These are phyloP conservation scores for Anisodus acutangulus DNA, from an alignment of 257 asterid genomes.

Conservation along the genomic window DNA sequence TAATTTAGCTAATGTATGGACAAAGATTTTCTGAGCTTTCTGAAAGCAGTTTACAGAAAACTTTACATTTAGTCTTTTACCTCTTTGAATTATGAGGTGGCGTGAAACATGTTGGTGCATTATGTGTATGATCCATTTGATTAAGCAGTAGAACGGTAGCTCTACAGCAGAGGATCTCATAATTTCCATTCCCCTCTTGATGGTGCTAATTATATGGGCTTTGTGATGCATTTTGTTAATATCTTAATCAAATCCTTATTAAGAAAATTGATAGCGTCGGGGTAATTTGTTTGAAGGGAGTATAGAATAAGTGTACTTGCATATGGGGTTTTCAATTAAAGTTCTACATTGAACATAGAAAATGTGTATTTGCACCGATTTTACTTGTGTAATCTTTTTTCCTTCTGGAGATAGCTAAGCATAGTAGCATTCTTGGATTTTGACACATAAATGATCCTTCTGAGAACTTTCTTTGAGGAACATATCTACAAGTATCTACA, in stretches of 20 bases:
- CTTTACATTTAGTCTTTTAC: not conserved
- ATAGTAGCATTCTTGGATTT: constrained; percentile 2
- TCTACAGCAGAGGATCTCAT: not conserved
- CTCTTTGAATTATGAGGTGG: constrained; percentile 11
- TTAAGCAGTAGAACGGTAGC: not conserved
- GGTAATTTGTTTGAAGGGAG: constrained; percentile 19
- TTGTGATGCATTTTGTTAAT: constrained; percentile 19
- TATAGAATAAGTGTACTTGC: constrained; percentile 1
- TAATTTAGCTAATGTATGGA: not conserved
- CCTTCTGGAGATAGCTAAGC: not conserved
- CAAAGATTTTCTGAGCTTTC: constrained; percentile 19
- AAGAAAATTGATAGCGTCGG: not conserved
- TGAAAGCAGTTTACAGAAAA: constrained; percentile 11
- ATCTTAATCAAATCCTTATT: not conserved
- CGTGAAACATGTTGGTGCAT: not conserved
- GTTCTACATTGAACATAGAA: not conserved
- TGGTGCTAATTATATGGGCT: not conserved
- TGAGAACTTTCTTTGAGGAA: constrained; percentile 24
- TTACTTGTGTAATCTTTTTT: not conserved
- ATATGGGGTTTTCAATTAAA: constrained; percentile 2
- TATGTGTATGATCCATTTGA: not conserved
- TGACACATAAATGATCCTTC: constrained; percentile 11
- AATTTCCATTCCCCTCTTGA: not conserved
- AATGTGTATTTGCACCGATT: not conserved
- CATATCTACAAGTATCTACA: not conserved